Evolutionary conservation across 257 asterid genomes (phyloP).

Genomic region (Lavandula angustifolia): DNA sequence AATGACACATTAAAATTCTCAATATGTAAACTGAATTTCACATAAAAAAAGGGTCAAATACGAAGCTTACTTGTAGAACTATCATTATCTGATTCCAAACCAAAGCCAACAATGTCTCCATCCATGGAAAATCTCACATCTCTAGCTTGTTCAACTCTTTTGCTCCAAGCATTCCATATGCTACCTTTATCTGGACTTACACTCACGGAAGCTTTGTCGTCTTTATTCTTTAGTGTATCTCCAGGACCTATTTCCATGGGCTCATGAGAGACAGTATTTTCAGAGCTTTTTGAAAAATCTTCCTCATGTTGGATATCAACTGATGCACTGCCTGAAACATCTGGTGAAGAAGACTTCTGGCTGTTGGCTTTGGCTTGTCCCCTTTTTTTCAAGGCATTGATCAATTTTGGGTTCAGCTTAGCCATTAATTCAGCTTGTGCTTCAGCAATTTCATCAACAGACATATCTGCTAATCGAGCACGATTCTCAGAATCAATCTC

Average conservation of each 20-base stretch:
- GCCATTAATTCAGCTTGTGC: constrained; percentile 76
- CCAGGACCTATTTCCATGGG: constrained; percentile 32
- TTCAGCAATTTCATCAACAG: constrained; percentile 80
- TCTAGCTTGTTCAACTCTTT: constrained; percentile 79
- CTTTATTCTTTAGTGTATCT: constrained; percentile 35
- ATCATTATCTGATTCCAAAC: constrained; percentile 47
- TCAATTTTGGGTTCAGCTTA: constrained; percentile 65
- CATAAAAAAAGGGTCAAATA: no score
- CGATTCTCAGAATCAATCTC: constrained; percentile 86
- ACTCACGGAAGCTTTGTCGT: constrained; percentile 31
- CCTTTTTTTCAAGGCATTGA: constrained; percentile 56
- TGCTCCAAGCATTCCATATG: constrained; percentile 83
- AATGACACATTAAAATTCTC: no score
- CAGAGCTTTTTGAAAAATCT: constrained; percentile 33
- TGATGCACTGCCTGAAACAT: constrained; percentile 40
- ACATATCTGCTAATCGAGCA: constrained; percentile 65
- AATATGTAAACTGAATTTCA: no score
- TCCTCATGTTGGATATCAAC: constrained; percentile 36
- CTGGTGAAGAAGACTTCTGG: constrained; percentile 44
- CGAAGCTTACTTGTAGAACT: constrained; percentile 31
- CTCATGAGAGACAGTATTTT: constrained; percentile 33
- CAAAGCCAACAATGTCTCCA: constrained; percentile 49
- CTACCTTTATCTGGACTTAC: constrained; percentile 38
- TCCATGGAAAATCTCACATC: constrained; percentile 76
- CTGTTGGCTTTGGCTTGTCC: constrained; percentile 63